Evolutionary conservation across 768 basidiomycete species (phyloP), one percentile per base, ranked within the genome.

Genomic region (Stropharia rugosoannulata): DNA sequence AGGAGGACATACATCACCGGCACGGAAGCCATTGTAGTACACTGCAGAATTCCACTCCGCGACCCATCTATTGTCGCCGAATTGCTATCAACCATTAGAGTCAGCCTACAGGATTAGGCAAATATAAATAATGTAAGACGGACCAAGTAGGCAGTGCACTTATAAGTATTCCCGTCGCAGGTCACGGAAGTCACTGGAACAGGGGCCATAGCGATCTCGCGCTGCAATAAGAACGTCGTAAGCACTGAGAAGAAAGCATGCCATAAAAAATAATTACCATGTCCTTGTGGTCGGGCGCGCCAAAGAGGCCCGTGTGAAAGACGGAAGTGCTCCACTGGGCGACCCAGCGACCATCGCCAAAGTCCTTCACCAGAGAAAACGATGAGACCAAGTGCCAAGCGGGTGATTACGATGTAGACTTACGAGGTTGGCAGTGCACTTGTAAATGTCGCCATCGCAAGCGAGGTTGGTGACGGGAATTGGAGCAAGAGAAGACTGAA

Each of bases 381-480:
- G 1, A 25, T 27, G 2, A 29, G 16, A 25, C 11, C 5, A 19
- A 4, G 12, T 16, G 6, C 38, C 13, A 15, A 16, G 7, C 8
- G 38, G 2, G 6, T 1, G 18, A 10, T 15, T 5, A 16, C 15
- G n/a, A 22, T 13, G 1, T 15, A 50, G 12, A 40, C 50, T 29
- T 25, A 41, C 50, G n/a, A 51, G 50, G 38, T 52, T 57, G 3
- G 43, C 56, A 37, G 44, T 57, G 56, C 56, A 57, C 44, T 52
- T 52, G 51, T 47, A 51, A 2, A 18, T 40, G 13, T 57, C 38
- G 6, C 56, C 56, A 13, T 57, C 56, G n/a, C 50, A 57, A 8
- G 6, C 25, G 22, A 57, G 44, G 27, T 32, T 42, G 44, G 44
- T 52, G 0, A 49, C 32, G 32, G 47, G 35, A 10, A 49, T 29